phyloP scores from a whole-genome alignment of 2,329 filamentous ascomycete genomes.

The Colletotrichum sansevieriae region DNA sequence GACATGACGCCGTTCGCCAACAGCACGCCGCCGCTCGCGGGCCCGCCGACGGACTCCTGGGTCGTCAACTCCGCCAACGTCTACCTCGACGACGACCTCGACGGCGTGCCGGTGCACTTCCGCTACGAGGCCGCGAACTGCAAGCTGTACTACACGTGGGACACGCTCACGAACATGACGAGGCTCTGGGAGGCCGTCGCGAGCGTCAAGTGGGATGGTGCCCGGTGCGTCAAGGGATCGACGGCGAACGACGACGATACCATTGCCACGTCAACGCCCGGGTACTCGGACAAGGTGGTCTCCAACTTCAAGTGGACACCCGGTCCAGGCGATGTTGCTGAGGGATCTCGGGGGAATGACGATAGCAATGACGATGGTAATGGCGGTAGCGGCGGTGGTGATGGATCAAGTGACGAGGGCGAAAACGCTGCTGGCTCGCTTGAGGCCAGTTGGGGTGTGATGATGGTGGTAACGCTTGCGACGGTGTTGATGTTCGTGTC shows the following conservation, averaged over 20 bases:
- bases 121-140: constrained; percentile 72
- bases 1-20: constrained; percentile 31
- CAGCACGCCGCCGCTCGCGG: constrained; percentile 26
- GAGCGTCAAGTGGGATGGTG: constrained; percentile 42
- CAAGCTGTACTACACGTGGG: constrained; percentile 68
- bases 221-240: constrained; percentile 37
- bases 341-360: neutral
- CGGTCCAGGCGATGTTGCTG: constrained; percentile 35
- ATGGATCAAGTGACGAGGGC: neutral
- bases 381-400: neutral
- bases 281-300: constrained; percentile 29
- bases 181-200: constrained; percentile 65
- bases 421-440: constrained; percentile 30
- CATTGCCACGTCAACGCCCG: constrained; percentile 11
- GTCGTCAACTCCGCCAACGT: constrained; percentile 43
- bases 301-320: constrained; percentile 34
- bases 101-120: constrained; percentile 66
- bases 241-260: constrained; percentile 35
- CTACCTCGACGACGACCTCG: constrained; percentile 42
- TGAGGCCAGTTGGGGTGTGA: neutral
- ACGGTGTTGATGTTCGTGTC: neutral
- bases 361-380: neutral
- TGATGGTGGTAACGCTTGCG: constrained; percentile 4
- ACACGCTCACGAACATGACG: constrained; percentile 64
- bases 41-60: constrained; percentile 1